phyloP scores from a whole-genome alignment of 2,329 filamentous ascomycete genomes.

The Sclerotiophoma versabilis region DNA sequence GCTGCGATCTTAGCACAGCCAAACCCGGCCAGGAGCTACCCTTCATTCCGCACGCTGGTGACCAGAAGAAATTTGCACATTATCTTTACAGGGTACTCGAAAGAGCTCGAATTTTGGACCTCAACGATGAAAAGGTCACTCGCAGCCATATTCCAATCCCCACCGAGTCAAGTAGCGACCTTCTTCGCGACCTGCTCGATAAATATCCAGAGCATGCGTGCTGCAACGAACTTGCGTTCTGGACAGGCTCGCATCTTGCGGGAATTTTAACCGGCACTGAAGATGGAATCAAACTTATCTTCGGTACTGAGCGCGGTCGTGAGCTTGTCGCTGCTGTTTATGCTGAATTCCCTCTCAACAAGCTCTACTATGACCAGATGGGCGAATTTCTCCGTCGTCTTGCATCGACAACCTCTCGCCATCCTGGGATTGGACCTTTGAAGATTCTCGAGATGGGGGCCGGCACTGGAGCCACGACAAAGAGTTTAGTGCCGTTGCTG shows the following conservation, averaged over 20 bases:
- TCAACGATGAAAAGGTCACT: neutral
- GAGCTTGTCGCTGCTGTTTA: conserved; percentile 3
- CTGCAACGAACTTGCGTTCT: conserved; percentile 42
- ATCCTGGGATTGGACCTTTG: conserved; percentile 14
- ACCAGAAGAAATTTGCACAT: conserved; percentile 23
- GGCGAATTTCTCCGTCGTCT: conserved; percentile 19
- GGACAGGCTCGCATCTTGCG: conserved; percentile 46
- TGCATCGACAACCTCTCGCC: neutral
- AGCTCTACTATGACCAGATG: conserved; percentile 23
- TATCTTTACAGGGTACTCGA: conserved; percentile 27
- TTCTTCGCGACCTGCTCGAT: conserved; percentile 36
- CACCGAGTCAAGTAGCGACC: neutral
- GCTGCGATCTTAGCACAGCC: conserved; percentile 19
- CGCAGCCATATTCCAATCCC: conserved; percentile 5
- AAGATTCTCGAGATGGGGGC: conserved; percentile 50
- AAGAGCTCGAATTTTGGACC: conserved; percentile 14
- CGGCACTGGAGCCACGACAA: conserved; percentile 50
- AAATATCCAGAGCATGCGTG: conserved; percentile 43
- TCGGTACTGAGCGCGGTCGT: conserved; percentile 33
- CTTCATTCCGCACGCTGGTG: conserved; percentile 2
- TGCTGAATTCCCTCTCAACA: conserved; percentile 1
- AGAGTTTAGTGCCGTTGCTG: conserved; percentile 37
- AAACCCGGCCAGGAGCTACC: conserved; percentile 12
- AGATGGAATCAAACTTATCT: conserved; percentile 52
- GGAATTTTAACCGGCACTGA: conserved; percentile 44